Conservation (phyloP, 352 stramenopile species). For the Phytophthora colocasiae region DNA sequence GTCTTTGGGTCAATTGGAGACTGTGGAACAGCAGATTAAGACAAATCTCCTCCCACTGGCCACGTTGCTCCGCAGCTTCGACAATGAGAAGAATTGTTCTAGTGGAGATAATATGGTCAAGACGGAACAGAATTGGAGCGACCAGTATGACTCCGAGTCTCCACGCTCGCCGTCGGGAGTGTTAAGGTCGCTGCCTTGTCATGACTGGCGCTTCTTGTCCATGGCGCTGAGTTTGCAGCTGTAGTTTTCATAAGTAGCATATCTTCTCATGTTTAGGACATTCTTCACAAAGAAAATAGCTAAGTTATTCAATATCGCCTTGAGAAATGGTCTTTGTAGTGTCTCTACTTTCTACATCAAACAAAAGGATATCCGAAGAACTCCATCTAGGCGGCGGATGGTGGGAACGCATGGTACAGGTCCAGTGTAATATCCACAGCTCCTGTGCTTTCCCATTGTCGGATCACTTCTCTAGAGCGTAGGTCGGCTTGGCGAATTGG, state of each 20-base stretch:
- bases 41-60: slow-evolving; percentile 45
- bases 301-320: slow-evolving; percentile 39
- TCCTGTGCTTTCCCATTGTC: slow-evolving; percentile 61
- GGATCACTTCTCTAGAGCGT: slow-evolving; percentile 78
- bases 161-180: slow-evolving; percentile 41
- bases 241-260: slow-evolving; percentile 28
- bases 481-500: slow-evolving; percentile 88
- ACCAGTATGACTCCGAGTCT: slow-evolving; percentile 18
- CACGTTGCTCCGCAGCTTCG: slow-evolving; percentile 47
- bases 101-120: slow-evolving; percentile 5
- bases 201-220: slow-evolving; percentile 46
- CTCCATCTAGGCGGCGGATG: slow-evolving; percentile 5
- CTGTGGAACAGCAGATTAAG: slow-evolving; percentile 46
- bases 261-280: neutral
- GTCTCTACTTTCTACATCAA: neutral
- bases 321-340: slow-evolving; percentile 11
- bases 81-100: slow-evolving; percentile 5
- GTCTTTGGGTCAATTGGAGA: slow-evolving; percentile 35
- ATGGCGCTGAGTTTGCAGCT: slow-evolving; percentile 49
- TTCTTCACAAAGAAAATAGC: slow-evolving; percentile 12
- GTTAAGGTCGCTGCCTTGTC: slow-evolving; percentile 7
- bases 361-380: slow-evolving; percentile 7
- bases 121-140: slow-evolving; percentile 19
- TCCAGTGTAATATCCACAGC: slow-evolving; percentile 66
- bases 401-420: slow-evolving; percentile 32